A percentile compares a stretch with the other conserved stretches of the same genome.
phyloP scores from a whole-genome alignment of 1,284 basidiomycete genomes.

The Leccinum brunneo-olivaceum region DNA sequence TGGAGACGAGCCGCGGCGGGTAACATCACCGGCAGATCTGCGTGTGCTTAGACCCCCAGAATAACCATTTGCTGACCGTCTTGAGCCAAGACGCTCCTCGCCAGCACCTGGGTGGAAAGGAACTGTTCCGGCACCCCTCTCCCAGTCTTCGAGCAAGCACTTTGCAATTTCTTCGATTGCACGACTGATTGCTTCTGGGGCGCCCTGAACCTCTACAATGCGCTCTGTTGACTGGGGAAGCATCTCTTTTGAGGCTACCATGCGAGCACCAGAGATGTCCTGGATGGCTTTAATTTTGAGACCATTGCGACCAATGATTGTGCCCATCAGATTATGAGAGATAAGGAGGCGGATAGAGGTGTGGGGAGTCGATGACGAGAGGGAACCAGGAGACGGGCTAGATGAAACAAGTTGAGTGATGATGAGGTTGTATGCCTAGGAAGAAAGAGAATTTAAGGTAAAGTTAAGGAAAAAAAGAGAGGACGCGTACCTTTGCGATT shows the following conservation, averaged over 20 bases:
- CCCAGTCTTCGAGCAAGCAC: constrained; percentile 95
- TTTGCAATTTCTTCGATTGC: constrained; percentile 94
- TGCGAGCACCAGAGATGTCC: constrained; percentile 91
- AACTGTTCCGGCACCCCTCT: constrained; percentile 87
- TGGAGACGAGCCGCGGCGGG: constrained; percentile 45
- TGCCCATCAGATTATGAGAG: constrained; percentile 99
- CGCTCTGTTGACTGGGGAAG: constrained; percentile 98
- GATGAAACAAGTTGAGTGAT: constrained; percentile 84
- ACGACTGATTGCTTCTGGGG: constrained; percentile 84
- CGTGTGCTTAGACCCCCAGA: constrained; percentile 41
- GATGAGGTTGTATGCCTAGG: constrained; percentile 90
- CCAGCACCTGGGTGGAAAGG: constrained; percentile 89
- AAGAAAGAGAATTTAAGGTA: constrained; percentile 1
- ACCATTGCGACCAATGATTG: constrained; percentile 94
- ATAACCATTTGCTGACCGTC: constrained; percentile 41
- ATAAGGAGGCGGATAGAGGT: constrained; percentile 94
- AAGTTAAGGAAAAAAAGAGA: constrained; percentile 4
- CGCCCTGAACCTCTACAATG: constrained; percentile 93
- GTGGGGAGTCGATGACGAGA: constrained; percentile 62
- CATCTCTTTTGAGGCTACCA: constrained; percentile 99
- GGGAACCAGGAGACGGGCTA: constrained; percentile 60
- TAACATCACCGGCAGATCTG: constrained; percentile 51
- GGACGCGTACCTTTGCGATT: constrained; percentile 73
- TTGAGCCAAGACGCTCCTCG: constrained; percentile 60
- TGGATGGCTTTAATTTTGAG: constrained; percentile 99